Evolutionary conservation across 2,329 filamentous ascomycete genomes (phyloP), one percentile per base, ranked within the genome.

Genomic region (Alternaria sp.): DNA sequence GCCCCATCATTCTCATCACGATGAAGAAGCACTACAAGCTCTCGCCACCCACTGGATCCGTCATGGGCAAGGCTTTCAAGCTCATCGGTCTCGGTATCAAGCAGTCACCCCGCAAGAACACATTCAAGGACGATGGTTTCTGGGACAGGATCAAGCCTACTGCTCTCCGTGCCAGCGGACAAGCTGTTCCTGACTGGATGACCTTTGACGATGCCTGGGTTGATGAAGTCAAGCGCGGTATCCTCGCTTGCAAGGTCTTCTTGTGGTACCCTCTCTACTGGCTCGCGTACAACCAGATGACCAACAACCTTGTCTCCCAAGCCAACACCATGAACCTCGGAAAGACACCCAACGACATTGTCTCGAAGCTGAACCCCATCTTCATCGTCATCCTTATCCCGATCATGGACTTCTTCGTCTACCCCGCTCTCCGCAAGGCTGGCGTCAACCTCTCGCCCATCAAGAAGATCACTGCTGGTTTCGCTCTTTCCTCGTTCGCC

Each of bases 191-290:
- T 1, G 54, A 67, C 0, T 93, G 90, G 90, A 93, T 93, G 90
- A 92, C 89, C 0, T 93, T 92, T 68, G 91, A 93, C 65, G 91
- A 93, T 68, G 87, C 87, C 61, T 93, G 90, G 90, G 91, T 93
- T 7, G 90, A 93, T 59, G 90, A 93, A 75, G 88, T 93, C 50
- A 84, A 85, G 57, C 89, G 91, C 77, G 91, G 90, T 62, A 59
- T 77, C 15, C 66, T 73, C 21, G 77, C 79, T 4, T 81, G 79
- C 74, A 76, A 76, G 25, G 77, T 81, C 8, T 81, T 81, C 61
- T 62, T 89, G 61, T 93, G 90, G 83, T 88, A 89, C 66, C 91
- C 91, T 28, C 60, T 77, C 0, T 76, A 73, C 61, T 76, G 72
- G 72, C 56, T 76, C 19, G 53, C 53, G 13, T 56, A 56, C 53